These are phyloP conservation scores for Nakazawaea anatomiae DNA, from an alignment of 805 yeast species.

Conservation along the genomic window DNA sequence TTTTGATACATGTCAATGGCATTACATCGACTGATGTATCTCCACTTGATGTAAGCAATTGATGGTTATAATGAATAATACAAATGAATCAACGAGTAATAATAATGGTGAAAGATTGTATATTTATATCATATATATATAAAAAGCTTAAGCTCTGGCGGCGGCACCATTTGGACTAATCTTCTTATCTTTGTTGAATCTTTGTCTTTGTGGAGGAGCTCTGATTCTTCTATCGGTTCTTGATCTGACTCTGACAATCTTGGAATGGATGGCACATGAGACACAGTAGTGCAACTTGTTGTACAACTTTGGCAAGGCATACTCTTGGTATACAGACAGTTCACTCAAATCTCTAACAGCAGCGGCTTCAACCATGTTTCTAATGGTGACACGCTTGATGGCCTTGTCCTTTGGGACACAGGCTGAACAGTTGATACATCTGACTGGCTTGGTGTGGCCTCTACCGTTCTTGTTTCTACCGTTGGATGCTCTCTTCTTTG, in stretches of 20 bases:
- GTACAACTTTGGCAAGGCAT: constrained; percentile 99
- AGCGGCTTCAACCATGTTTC: constrained; percentile 99
- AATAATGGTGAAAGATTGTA: too few relatives aligned
- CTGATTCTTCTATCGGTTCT: constrained; percentile 98
- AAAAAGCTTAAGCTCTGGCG: constrained; percentile 61
- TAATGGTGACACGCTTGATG: constrained; percentile 99
- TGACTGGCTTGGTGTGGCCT: constrained; percentile 99
- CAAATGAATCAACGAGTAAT: too few relatives aligned
- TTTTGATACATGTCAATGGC: too few relatives aligned
- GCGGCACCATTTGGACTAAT: constrained; percentile 98
- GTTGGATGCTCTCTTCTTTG: constrained; percentile 99
- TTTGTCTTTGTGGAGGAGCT: constrained; percentile 98
- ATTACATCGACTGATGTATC: too few relatives aligned
- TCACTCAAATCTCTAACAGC: constrained; percentile 99
- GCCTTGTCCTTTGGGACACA: constrained; percentile 99
- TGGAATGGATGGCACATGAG: constrained; percentile 99
- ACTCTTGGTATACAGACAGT: constrained; percentile 98
- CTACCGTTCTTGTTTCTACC: constrained; percentile 99
- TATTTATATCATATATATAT: neutral
- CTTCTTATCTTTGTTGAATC: constrained; percentile 95
- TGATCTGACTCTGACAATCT: constrained; percentile 99
- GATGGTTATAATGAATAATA: too few relatives aligned
- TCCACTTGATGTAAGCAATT: too few relatives aligned
- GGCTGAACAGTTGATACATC: constrained; percentile 99
- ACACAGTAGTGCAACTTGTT: constrained; percentile 99